Base-by-base conservation (phyloP, 2,329 filamentous ascomycete species). In the Pseudopyrenochaeta lycopersici region DNA sequence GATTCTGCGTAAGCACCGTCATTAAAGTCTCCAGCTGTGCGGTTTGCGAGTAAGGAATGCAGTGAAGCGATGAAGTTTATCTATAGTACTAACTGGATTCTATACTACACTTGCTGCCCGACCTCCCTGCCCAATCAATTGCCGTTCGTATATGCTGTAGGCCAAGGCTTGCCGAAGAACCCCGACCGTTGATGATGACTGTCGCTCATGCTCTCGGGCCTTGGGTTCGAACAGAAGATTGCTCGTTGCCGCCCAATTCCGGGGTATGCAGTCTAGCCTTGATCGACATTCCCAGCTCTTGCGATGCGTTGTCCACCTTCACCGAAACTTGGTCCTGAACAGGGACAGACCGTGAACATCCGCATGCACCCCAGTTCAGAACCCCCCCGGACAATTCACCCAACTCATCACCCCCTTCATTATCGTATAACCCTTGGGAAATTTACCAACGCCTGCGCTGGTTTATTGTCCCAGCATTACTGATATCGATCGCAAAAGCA, bases 391-490 rank as follows among this genome's bases (percentile, higher is more conserved):
- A 48, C 18, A 49, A 33, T 56, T 63, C 62, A 47, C 60, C 53
- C 49, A 52, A 40, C 57, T 55, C 65, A 54, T 61, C 52, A 62
- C 44, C 53, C 39, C 59, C 49, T 59, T 57, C 56, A 64, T 72
- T 66, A 71, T 71, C 62, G 54, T 63, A 59, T 52, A 54, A 55
- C 55, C 50, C 46, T 49, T 54, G 18, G 23, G 36, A 44, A 44
- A 52, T 57, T 48, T 55, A 62, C 69, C 71, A 64, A 66, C 64
- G 72, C 72, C 72, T 50, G 72, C 72, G 67, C 64, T 60, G 58
- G 64, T 52, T 54, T 49, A 43, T 56, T 56, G 42, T 54, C 40
- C 54, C 49, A 50, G 49, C 61, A 69, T 70, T 66, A 72, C 41
- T 40, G 46, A 50, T 54, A 49, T 58, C 55, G 50, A 54, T 49